Conservation (phyloP, 495 filamentous ascomycete genomes). For the Glonium stellatum region DNA sequence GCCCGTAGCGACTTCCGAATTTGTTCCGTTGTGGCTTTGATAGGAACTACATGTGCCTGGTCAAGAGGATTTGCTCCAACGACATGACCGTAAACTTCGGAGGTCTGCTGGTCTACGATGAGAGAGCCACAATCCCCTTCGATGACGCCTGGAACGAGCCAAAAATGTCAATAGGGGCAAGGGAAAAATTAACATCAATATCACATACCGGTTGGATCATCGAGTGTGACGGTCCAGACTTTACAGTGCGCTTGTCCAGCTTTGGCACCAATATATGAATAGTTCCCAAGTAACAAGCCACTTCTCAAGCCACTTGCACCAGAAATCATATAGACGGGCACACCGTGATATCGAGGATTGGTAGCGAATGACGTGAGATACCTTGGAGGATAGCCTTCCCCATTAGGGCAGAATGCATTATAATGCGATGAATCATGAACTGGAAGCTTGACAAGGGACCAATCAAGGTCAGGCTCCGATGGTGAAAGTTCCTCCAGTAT, state of each 20-base stretch:
- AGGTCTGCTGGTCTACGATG: not conserved
- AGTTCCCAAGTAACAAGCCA: not conserved
- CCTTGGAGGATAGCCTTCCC: not conserved
- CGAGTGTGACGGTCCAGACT: not conserved
- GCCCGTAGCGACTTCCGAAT: not conserved
- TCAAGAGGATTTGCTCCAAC: not conserved
- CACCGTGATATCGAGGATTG: not conserved
- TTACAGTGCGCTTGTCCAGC: not conserved
- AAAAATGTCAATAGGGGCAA: not conserved
- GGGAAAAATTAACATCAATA: not conserved
- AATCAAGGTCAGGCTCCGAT: not conserved
- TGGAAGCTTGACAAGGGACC: not conserved
- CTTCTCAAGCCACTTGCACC: not conserved
- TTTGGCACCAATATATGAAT: not conserved
- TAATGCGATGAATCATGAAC: not conserved
- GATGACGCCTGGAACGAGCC: not conserved
- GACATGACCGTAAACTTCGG: not conserved
- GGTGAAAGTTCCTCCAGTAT: not conserved
- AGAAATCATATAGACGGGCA: not conserved
- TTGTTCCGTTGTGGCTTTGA: not conserved
- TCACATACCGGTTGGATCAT: not conserved
- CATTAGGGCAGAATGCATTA: not conserved
- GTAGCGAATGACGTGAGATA: not conserved
- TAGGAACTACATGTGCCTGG: not conserved
- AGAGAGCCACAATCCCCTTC: not conserved